These are phyloP conservation scores for Raphidocelis subcapitata DNA, from an alignment of 139 green algal genomes.

Conservation along the genomic window DNA sequence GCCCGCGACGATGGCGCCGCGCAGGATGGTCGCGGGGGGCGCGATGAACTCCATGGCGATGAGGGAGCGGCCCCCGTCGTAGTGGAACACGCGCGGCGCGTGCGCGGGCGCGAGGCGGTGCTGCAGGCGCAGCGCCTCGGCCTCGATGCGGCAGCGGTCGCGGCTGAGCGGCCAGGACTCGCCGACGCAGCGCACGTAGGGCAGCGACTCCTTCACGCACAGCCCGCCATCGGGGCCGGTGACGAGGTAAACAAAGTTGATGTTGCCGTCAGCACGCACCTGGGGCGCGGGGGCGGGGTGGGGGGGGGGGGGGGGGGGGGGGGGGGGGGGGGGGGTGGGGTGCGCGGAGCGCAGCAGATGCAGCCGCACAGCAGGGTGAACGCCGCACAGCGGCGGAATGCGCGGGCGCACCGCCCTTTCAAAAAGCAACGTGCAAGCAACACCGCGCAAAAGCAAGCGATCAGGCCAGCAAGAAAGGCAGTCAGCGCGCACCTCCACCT, in stretches of 20 bases:
- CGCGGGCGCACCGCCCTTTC: no score
- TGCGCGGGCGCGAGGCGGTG: slow-evolving; percentile 69
- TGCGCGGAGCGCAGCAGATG: slow-evolving; percentile 39
- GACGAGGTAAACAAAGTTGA: slow-evolving; percentile 99
- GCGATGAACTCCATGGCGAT: slow-evolving; percentile 88
- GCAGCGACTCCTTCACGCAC: slow-evolving; percentile 89
- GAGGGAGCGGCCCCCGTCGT: slow-evolving; percentile 52
- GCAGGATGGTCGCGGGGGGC: slow-evolving; percentile 85
- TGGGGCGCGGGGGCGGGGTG: slow-evolving; percentile 40
- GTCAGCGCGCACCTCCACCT: no score
- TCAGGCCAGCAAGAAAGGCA: no score
- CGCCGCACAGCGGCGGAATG: no score
- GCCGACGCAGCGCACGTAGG: slow-evolving; percentile 91
- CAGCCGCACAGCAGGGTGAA: no score
- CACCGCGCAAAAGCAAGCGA: no score
- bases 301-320: slow-evolving; percentile 31
- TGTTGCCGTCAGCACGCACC: slow-evolving; percentile 96
- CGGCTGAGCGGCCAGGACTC: slow-evolving; percentile 91
- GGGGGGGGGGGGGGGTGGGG: slow-evolving; percentile 56
- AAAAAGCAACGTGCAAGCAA: background rate
- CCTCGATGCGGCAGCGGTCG: slow-evolving; percentile 76
- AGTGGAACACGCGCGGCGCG: slow-evolving; percentile 70
- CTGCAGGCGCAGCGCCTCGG: slow-evolving; percentile 59
- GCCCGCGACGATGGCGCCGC: slow-evolving; percentile 56
- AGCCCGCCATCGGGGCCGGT: slow-evolving; percentile 65